A percentile compares a stretch with the other conserved stretches of the same genome.
Evolutionary conservation across 2,329 filamentous ascomycete genomes (phyloP).

Genomic region (Xylaria sp.): DNA sequence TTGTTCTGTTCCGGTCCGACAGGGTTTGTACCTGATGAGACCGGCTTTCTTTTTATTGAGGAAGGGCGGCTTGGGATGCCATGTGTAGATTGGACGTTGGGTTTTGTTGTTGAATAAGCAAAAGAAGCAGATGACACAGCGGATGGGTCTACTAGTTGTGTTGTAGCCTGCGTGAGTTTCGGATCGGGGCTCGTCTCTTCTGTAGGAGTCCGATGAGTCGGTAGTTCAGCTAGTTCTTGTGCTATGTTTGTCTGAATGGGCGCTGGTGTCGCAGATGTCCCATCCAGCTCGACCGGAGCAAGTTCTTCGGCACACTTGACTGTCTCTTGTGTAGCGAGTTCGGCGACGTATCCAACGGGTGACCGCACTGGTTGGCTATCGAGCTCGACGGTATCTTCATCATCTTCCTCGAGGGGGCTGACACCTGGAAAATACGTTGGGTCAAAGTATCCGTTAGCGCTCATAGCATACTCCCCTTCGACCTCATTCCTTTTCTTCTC

Average conservation of each 20-base stretch:
- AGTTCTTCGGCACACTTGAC: conserved; percentile 50
- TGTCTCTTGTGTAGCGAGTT: conserved; percentile 47
- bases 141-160: conserved; percentile 41
- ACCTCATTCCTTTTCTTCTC: conserved; percentile 36
- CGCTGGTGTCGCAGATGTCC: conserved; percentile 34
- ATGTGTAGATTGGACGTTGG: conserved; percentile 11
- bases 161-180: conserved; percentile 12
- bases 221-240: conserved; percentile 42
- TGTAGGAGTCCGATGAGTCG: conserved; percentile 39
- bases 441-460: conserved; percentile 57
- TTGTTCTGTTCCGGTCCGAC: conserved; percentile 31
- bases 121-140: conserved; percentile 50
- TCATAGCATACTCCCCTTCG: conserved; percentile 51
- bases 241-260: conserved; percentile 32
- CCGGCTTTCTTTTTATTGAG: conserved; percentile 5
- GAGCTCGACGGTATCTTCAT: conserved; percentile 52
- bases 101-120: conserved; percentile 43
- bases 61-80: not conserved
- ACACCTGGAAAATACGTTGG: conserved; percentile 64
- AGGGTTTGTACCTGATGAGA: conserved; percentile 25
- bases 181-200: conserved; percentile 36
- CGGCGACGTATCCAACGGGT: conserved; percentile 47
- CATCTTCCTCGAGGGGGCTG: conserved; percentile 57
- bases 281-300: conserved; percentile 50
- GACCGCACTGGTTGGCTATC: conserved; percentile 37